Evolutionary conservation across 805 yeast genomes (phyloP), one percentile per base, ranked within the genome.

Genomic region (Hanseniaspora taiwanica): DNA sequence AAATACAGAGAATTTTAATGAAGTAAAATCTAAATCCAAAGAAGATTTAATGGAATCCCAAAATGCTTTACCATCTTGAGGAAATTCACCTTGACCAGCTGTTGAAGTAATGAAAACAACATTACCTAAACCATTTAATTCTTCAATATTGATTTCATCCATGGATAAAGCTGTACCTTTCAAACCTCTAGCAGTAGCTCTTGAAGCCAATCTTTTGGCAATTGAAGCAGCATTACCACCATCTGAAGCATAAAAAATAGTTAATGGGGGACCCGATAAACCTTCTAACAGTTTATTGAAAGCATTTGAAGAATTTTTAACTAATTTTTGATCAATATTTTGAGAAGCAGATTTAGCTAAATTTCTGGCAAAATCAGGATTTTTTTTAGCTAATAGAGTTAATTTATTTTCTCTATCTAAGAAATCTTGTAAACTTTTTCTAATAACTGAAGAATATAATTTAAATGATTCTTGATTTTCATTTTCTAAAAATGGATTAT

Each of bases 71-170:
- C 84, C 80, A 53, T 85, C 86, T 42, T 81, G 64, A 0, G 98
- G 97, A 29, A 89, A 63, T 46, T 82, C 96, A 37, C 98, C 98
- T 60, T 89, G 96, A 16, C 97, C 97, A 2, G 94, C 83, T 1
- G 98, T 89, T 1, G 96, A 78, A 51, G 94, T 81, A 5, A 89
- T 54, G 2, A 89, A 66, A 2, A 87, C 76, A 38, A 86, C 71
- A 77, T 62, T 48, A 60, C 65, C 59, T 66, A 76, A 51, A 32
- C 70, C 66, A 17, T 80, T 73, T 44, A 86, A 66, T 47, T 83
- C 94, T 50, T 82, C 94, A 25, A 78, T 52, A 23, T 40, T 37
- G 48, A 75, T 73, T 31, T 75, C 78, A 49, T 82, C 84, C 59
- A 84, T 63, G 0, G 81, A 62, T 14, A 69, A 62, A 3, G 77